Base-by-base conservation (phyloP, 441 rosid species). In the Euphorbia corollata region DNA sequence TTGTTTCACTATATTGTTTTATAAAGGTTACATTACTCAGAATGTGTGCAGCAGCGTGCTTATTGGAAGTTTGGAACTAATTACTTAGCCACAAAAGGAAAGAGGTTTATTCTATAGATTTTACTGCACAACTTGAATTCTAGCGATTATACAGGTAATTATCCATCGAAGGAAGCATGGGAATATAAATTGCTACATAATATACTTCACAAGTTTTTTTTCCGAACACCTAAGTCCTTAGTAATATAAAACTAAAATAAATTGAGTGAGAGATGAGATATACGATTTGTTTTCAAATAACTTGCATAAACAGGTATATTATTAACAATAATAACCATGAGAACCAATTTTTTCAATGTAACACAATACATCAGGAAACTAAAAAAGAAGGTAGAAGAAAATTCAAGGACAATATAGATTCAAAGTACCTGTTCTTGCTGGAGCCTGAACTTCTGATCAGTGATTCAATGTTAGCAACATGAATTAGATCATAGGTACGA, bases 401-500 rank as follows among this genome's bases (percentile, higher is more conserved):
- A 19, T 15, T n/a, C 9, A 27, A 24, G 53, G 63, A 34, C 3
- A 60, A 65, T 50, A 59, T 5, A 51, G 62, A 65, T 38, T 32
- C 34, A 13, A 15, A 61, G 43, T 81, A 90, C 98, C 97, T 87
- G 67, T 78, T 78, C 83, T 84, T 88, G 81, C 81, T 74, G 19
- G 87, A 82, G 56, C 77, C 80, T 11, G 84, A 69, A 50, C 64
- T 65, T 72, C 82, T 93, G 58, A 87, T 76, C 9, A 93, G 83
- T 20, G 91, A 85, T 72, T 91, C 96, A 59, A 93, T 85, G 65
- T 89, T 85, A 50, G 90, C 75, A 1, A 86, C 86, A 59, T 93
- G 99, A 79, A 93, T 83, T 71, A 93, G 80, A 84, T 93, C 97
- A 64, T 91, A 91, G 6, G 93, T 81, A 9, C 96, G 99, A 15